Base-by-base conservation (phyloP, 208 protist species). In the Blastocrithidia nonstop region DNA sequence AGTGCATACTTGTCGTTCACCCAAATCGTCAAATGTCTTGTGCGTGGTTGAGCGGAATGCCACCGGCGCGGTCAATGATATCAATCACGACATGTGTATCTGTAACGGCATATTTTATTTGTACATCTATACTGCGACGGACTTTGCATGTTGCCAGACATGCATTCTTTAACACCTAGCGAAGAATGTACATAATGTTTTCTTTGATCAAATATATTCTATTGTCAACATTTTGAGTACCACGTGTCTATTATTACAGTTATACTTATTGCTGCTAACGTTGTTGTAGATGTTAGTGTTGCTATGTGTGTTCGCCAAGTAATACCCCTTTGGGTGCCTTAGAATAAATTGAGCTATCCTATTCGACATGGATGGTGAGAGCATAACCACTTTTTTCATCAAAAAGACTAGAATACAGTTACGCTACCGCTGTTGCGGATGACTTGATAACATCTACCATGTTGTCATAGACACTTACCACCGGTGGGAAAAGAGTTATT, bases 121-220 rank as follows among this genome's bases (percentile, higher is more conserved):
- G 24, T 1, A 92, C 49, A 6, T 54, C 41, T 27, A 77, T 53
- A 17, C 66, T 54, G 0, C 29, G 35, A 31, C 19, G 32, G 21
- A 46, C 20, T 40, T 41, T 40, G 7, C 70, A 27, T 24, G 57
- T 75, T 4, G 83, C 75, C 31, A 67, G 63, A 29, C 70, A 92
- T n/a, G 83, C 78, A 40, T 92, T 92, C 48, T 92, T 92, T 11
- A 92, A 65, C 0, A 88, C 27, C 50, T 92, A 78, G 16, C 76
- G 57, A 36, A 92, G 74, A 15, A 82, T 58, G 53, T 92, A 92
- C 4, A 51, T 41, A 9, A 88, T 61, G 33, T 92, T 77, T 24
- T 69, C 71, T 20, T 83, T 72, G 0, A 88, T 66, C 20, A 78
- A 71, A 58, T 66, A 77, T 6, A 86, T 40, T 3, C 21, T 1